These are phyloP conservation scores for Chaetomium sp. DNA, from an alignment of 2,329 filamentous ascomycete genomes.

Conservation along the genomic window DNA sequence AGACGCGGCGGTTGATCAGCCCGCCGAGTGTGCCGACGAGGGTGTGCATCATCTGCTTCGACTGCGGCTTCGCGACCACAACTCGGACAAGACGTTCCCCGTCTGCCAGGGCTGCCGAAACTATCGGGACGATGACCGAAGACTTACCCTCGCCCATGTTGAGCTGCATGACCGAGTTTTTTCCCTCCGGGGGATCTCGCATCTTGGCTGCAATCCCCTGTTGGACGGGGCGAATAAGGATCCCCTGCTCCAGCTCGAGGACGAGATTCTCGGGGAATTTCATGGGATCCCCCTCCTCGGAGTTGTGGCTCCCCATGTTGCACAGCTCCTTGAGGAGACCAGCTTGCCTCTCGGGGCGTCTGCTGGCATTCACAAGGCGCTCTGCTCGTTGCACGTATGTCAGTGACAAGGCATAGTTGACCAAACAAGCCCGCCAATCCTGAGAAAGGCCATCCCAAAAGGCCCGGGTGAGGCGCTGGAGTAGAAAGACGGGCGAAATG, in stretches of 20 bases:
- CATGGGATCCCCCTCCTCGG: slow-evolving; percentile 54
- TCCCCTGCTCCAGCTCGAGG: slow-evolving; percentile 63
- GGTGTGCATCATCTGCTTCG: slow-evolving; percentile 56
- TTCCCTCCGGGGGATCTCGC: slow-evolving; percentile 43
- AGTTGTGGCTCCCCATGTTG: slow-evolving; percentile 52
- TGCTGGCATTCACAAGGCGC: slow-evolving; percentile 43
- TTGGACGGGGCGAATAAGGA: slow-evolving; percentile 64
- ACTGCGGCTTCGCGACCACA: slow-evolving; percentile 61
- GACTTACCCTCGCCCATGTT: slow-evolving; percentile 70
- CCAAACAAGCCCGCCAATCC: slow-evolving; percentile 35
- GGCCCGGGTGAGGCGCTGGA: slow-evolving; percentile 39
- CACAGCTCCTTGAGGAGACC: slow-evolving; percentile 47
- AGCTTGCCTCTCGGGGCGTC: neutral
- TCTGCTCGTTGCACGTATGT: slow-evolving; percentile 46
- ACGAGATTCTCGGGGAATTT: slow-evolving; percentile 62
- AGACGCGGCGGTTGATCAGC: slow-evolving; percentile 54
- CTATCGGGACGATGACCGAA: slow-evolving; percentile 58
- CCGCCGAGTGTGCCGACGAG: slow-evolving; percentile 51
- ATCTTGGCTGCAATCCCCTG: slow-evolving; percentile 60
- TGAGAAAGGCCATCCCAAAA: slow-evolving; percentile 42
- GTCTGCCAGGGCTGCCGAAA: slow-evolving; percentile 49
- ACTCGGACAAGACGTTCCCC: slow-evolving; percentile 52
- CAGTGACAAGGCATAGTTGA: slow-evolving; percentile 46
- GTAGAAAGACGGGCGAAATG: slow-evolving; percentile 41
- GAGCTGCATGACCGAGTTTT: slow-evolving; percentile 63